Base-by-base conservation (phyloP, 768 basidiomycete species). In the Chlorophyllum brunneum region DNA sequence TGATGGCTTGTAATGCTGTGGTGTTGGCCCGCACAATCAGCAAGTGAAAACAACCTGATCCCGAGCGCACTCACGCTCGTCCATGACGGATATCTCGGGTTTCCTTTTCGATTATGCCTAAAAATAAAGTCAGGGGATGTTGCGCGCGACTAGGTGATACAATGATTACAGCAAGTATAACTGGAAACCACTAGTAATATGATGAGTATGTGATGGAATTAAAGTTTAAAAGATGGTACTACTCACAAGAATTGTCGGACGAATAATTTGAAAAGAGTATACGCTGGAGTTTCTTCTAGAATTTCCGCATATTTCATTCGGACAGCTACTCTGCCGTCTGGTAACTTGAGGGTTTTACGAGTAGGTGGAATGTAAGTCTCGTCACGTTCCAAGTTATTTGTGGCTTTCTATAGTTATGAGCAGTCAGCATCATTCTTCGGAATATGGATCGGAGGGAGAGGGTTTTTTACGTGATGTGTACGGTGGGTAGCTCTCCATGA, bases 401-500 rank as follows among this genome's bases (percentile, higher is more conserved):
- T 77, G 0, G 70, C 59, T 70, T 76, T 76, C 74, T 76, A 45
- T 8, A 11, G 5, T 16, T 22, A 13, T 36, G 24, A n/a, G 42
- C 3, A 31, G 11, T 5, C 29, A 10, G 46, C 34, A 56, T 20
- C 18, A 20, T 9, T 24, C 6, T 5, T 9, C 30, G 9, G 44
- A 47, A 20, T n/a, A 20, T 40, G 20, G 43, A n/a, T 10, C 42
- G 31, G 18, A 46, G 23, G 56, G n/a, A n/a, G n/a, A n/a, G n/a
- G n/a, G n/a, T n/a, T n/a, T n/a, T 69, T 73, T 68, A 88, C 87
- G 67, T 86, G 83, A 62, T 80, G 79, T 5, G 65, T 78, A 42
- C 79, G 75, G 69, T 88, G 76, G 44, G 81, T 86, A 61, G 81
- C 67, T 57, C 79, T 75, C 87, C 87, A 84, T 66, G 85, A 67